Conservation (phyloP, 23 red algal genomes). For the Gracilaria gracilis region DNA sequence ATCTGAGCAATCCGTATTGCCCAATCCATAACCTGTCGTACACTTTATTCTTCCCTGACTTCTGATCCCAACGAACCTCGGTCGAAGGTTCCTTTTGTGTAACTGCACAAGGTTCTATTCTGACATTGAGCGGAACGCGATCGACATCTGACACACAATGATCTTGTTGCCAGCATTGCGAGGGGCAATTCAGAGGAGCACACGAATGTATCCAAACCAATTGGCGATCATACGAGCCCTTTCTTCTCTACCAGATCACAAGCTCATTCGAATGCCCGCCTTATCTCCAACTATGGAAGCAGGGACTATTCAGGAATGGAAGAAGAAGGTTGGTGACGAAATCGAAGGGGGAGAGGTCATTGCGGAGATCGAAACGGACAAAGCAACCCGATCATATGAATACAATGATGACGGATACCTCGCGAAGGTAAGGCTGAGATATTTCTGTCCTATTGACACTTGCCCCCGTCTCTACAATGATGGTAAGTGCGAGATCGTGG, state of each 20-base stretch:
- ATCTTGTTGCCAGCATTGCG: constrained; percentile 44
- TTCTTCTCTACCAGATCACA: constrained; percentile 71
- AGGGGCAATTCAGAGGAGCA: constrained; percentile 37
- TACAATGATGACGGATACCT: constrained; percentile 94
- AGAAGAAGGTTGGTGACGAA: constrained; percentile 82
- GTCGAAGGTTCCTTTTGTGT: too few relatives aligned
- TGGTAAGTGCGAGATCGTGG: neutral
- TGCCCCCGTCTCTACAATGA: neutral
- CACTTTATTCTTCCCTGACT: neutral
- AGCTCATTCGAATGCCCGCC: constrained; percentile 87
- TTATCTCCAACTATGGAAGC: constrained; percentile 97
- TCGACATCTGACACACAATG: neutral
- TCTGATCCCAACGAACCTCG: neutral
- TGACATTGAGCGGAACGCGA: neutral
- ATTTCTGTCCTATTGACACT: neutral
- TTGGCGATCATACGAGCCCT: constrained; percentile 50
- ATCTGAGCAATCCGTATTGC: neutral
- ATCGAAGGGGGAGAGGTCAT: constrained; percentile 89
- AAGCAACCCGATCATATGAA: constrained; percentile 92
- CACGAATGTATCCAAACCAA: constrained; percentile 11
- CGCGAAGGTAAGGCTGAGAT: constrained; percentile 75
- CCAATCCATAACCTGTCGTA: neutral
- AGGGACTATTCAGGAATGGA: constrained; percentile 88
- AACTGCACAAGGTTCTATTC: neutral
- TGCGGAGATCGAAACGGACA: constrained; percentile 99